Evolutionary conservation across 805 yeast species (phyloP).

Genomic region (Metschnikowia reukaufii): DNA sequence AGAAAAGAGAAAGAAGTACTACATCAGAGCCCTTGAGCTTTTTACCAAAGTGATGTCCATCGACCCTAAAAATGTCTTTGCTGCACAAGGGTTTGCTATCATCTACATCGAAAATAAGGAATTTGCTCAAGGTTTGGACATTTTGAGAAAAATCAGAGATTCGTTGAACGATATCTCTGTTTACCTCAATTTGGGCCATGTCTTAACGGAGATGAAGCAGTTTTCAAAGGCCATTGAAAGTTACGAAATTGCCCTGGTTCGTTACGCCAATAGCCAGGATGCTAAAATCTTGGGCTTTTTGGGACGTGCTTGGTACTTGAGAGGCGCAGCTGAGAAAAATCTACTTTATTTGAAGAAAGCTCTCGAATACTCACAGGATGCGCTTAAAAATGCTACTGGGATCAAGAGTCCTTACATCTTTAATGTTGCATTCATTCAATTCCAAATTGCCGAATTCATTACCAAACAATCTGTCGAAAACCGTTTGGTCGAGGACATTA

Average conservation of each 20-base stretch:
- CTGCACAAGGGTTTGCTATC: conserved; percentile 97
- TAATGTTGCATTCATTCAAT: conserved; percentile 80
- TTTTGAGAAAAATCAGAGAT: conserved; percentile 86
- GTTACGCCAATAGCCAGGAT: conserved; percentile 63
- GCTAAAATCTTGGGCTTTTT: conserved; percentile 66
- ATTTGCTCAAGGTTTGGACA: conserved; percentile 73
- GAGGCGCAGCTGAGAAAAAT: conserved; percentile 70
- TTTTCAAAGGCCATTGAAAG: conserved; percentile 83
- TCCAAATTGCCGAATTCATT: conserved; percentile 82
- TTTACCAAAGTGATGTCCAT: conserved; percentile 83
- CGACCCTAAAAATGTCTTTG: conserved; percentile 85
- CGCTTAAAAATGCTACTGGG: conserved; percentile 41
- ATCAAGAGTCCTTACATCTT: conserved; percentile 50
- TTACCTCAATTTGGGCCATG: conserved; percentile 85
- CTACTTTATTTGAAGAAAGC: conserved; percentile 60
- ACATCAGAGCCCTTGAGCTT: conserved; percentile 86
- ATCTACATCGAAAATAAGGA: conserved; percentile 84
- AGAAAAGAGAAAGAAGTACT: conserved; percentile 65
- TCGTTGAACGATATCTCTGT: conserved; percentile 82
- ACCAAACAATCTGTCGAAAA: conserved; percentile 57
- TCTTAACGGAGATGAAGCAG: conserved; percentile 77
- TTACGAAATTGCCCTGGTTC: conserved; percentile 75
- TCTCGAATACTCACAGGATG: conserved; percentile 59
- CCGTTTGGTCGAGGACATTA: conserved; percentile 63
- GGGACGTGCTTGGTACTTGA: conserved; percentile 84